phyloP scores from a whole-genome alignment of 352 stramenopile genomes.

The Paralagenidium karlingii region DNA sequence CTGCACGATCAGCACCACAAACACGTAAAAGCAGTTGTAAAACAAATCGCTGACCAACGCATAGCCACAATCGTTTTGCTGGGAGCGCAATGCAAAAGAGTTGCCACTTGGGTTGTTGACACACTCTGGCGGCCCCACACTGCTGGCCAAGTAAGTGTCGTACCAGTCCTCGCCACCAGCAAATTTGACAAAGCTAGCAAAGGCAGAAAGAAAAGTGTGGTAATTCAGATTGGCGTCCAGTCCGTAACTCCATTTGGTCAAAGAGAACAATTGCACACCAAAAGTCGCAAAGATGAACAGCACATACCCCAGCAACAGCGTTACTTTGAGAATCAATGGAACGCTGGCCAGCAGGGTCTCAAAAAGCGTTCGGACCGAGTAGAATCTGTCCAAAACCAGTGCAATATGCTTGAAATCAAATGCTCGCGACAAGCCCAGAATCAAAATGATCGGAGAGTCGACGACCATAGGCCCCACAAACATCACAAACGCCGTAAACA shows the following conservation, averaged over 20 bases:
- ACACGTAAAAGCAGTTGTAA: constrained; percentile 70
- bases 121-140: constrained; percentile 40
- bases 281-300: constrained; percentile 76
- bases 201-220: constrained; percentile 62
- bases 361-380: constrained; percentile 56
- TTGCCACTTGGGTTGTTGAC: constrained; percentile 23
- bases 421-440: constrained; percentile 62
- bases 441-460: constrained; percentile 40
- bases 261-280: constrained; percentile 68
- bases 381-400: constrained; percentile 57
- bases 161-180: constrained; percentile 77
- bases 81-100: constrained; percentile 3
- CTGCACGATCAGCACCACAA: constrained; percentile 67
- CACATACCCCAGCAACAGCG: constrained; percentile 64
- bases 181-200: constrained; percentile 70
- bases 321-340: constrained; percentile 62
- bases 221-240: constrained; percentile 64
- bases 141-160: constrained; percentile 59
- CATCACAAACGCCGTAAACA: constrained; percentile 64
- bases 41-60: constrained; percentile 45
- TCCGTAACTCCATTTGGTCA: constrained; percentile 65
- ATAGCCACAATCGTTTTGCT: constrained; percentile 57
- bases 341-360: constrained; percentile 57
- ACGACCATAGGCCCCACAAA: constrained; percentile 49
- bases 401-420: constrained; percentile 80